Percentiles rank a stretch among this genome's conserved stretches.
These are phyloP conservation scores for Solanum appendiculatum DNA, from an alignment of 257 asterid genomes.

Conservation along the genomic window DNA sequence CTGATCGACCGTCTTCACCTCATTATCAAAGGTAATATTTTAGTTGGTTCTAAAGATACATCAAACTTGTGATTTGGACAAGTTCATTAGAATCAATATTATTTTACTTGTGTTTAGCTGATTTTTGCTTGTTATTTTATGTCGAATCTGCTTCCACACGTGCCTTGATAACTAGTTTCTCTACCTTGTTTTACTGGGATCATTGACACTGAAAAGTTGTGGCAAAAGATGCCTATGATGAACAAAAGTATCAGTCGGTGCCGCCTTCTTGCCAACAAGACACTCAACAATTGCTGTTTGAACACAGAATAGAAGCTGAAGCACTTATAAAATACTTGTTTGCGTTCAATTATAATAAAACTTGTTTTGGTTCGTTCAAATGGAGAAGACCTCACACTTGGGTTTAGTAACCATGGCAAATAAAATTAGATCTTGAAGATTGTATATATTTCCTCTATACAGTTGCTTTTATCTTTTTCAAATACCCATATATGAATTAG, in stretches of 20 bases:
- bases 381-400: not conserved
- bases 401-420: not conserved
- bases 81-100: not conserved
- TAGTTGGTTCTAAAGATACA: not conserved
- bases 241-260: not conserved
- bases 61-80: not conserved
- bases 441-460: not conserved
- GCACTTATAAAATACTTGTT: not conserved
- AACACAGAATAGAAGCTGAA: not conserved
- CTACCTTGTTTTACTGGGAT: not conserved
- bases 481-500: not conserved
- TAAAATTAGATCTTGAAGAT: not conserved
- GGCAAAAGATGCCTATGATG: not conserved
- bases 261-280: not conserved
- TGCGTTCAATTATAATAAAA: not conserved
- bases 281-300: not conserved
- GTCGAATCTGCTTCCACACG: not conserved
- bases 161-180: not conserved
- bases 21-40: constrained; percentile 49
- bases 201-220: not conserved
- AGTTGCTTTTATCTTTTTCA: not conserved
- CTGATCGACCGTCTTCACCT: constrained; percentile 85
- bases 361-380: not conserved
- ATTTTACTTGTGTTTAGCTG: not conserved
- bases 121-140: not conserved